Base-by-base conservation (phyloP, 805 yeast species). In the Wickerhamomyces bovis region DNA sequence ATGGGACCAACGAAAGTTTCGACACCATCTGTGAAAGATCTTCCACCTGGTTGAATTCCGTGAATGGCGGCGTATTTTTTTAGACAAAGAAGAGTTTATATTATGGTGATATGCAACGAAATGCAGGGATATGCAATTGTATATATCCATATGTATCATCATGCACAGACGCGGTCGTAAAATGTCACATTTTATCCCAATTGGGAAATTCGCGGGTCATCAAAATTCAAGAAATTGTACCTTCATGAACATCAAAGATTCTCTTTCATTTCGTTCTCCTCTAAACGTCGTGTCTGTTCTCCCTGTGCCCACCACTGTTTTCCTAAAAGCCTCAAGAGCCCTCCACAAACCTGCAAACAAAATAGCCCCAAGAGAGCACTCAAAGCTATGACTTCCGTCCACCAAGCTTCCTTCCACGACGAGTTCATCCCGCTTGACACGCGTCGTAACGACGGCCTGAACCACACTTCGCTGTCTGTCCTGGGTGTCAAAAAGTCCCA, bases 401-500 rank as follows among this genome's bases (percentile, higher is more conserved):
- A 33, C 16, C 36, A 33, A 18, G 20, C 18, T 18, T 16, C 36
- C 20, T 33, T 33, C 20, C 36, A 33, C 11, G 36, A 33, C 12
- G 36, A 33, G 36, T 33, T 33, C 20, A 33, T 33, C 12, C 36
- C 36, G 20, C 36, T 57, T 6, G 62, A 59, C 39, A 39, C 56
- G 6, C 52, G 48, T 3, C 55, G 60, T 15, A 50, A 49, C 42
- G 52, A 57, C 35, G 62, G 59, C 4, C 42, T 57, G 6, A 56
- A 54, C 44, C 51, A 44, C 19, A 60, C 64, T 4, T 59, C 64
- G 0, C 43, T 60, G 8, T 25, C 53, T 21, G 51, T 59, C 10
- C 47, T 60, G n/a, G 50, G 41, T 39, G 48, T 46, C 23, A 56
- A 53, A 46, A 59, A 56, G 40, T 20, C 39, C 12, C 60, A 60